Evolutionary conservation across 345 rosid species (phyloP).

Genomic region (Camelina neglecta): DNA sequence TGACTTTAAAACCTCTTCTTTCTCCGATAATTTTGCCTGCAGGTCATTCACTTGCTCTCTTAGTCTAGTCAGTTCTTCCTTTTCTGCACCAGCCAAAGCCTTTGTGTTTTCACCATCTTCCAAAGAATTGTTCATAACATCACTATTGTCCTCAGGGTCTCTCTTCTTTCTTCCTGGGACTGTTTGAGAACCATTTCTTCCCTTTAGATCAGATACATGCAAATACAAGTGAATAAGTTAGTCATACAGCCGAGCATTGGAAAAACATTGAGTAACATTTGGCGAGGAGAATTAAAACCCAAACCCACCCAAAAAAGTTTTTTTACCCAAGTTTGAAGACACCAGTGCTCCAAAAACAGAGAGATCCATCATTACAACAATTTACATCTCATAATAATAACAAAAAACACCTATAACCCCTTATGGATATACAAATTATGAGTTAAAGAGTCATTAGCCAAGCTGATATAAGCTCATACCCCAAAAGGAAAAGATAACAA

Average conservation of each 20-base stretch:
- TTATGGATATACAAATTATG: background rate
- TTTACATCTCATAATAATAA: conserved; percentile 5
- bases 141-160: conserved; percentile 58
- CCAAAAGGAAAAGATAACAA: conserved; percentile 30
- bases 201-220: conserved; percentile 60
- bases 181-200: conserved; percentile 65
- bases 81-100: conserved; percentile 55
- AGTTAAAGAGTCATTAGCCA: background rate
- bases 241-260: conserved; percentile 1
- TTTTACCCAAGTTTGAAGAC: conserved; percentile 27
- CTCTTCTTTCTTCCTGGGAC: conserved; percentile 70
- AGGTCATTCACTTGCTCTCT: conserved; percentile 79
- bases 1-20: conserved; percentile 84
- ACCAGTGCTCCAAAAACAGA: conserved; percentile 25
- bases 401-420: background rate
- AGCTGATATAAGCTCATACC: conserved; percentile 26
- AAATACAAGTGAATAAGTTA: conserved; percentile 23
- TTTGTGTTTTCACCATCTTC: conserved; percentile 60
- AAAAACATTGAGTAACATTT: conserved; percentile 8
- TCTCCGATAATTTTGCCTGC: conserved; percentile 68
- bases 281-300: conserved; percentile 13
- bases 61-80: conserved; percentile 64
- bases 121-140: conserved; percentile 44
- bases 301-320: conserved; percentile 2
- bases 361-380: conserved; percentile 10